Evolutionary conservation across 176 grass and related monocot species (phyloP).

Genomic region (Rhipidocladum racemiflorum): DNA sequence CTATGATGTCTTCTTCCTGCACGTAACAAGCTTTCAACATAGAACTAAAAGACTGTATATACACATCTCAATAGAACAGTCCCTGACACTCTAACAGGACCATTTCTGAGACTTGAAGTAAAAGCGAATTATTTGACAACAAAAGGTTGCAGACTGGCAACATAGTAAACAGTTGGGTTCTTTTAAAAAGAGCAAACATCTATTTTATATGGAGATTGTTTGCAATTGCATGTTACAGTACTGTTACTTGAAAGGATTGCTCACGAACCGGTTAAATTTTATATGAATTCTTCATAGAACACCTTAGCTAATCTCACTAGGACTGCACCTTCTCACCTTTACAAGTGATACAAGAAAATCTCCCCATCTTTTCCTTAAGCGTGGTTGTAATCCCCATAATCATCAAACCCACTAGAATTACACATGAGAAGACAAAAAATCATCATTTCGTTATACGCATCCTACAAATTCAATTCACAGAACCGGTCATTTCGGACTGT

Average conservation of each 20-base stretch:
- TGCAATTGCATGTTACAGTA: neutral
- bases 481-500: neutral
- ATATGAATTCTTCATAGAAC: neutral
- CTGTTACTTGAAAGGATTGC: neutral
- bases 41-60: neutral
- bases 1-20: conserved; percentile 79
- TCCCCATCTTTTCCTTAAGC: neutral
- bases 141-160: neutral
- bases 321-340: neutral
- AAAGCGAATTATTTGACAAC: conserved; percentile 19
- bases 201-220: neutral
- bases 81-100: neutral
- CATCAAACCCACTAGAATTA: neutral
- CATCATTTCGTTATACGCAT: neutral
- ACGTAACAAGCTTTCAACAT: conserved; percentile 34
- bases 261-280: neutral
- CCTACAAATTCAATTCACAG: conserved; percentile 15
- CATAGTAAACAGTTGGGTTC: neutral
- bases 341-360: neutral
- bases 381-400: neutral
- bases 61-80: neutral
- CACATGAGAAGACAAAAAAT: neutral
- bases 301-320: neutral
- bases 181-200: conserved; percentile 10
- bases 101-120: neutral